Evolutionary conservation across 2,329 filamentous ascomycete genomes (phyloP), one percentile per base, ranked within the genome.

Genomic region (Stachybotrys chlorohalonatus): DNA sequence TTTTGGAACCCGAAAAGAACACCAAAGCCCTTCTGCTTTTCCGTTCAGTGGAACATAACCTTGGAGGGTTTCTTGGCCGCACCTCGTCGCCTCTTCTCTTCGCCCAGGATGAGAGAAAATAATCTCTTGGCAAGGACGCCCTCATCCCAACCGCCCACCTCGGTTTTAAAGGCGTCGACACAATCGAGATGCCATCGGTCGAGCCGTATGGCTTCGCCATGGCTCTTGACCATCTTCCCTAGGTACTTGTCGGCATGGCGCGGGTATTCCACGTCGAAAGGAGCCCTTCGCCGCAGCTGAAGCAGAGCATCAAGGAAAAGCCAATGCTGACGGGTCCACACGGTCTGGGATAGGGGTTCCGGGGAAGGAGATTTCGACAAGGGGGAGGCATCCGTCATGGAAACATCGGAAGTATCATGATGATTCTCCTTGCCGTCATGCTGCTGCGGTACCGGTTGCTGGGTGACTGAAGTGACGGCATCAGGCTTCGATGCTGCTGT

Each of bases 181-280:
- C 82, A 73, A 56, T 84, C 80, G 16, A 83, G 65, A 56, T 84
- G 81, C 80, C 80, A 83, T 55, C 70, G 63, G 65, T 82, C 74
- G 16, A 84, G 68, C 24, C 69, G 57, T 68, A 84, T 69, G 5
- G 67, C 65, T 63, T 75, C 70, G 49, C 73, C 76, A 42, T 76
- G 73, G 31, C 75, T 73, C 30, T 65, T 63, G 54, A 83, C 75
- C 31, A 69, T 71, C 62, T 76, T 79, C 55, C 79, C 78, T 2
- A 81, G 67, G 36, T 78, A 71, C 47, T 65, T 62, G 47, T 66
- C 63, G 1, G 69, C 65, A 15, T 61, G 59, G 9, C 62, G 66
- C 51, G 66, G 56, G 55, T 65, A 67, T 17, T 56, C 52, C 2
- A 59, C 54, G 8, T 64, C 64, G 47, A 70, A 72, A 3, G 73